phyloP scores from a whole-genome alignment of 352 stramenopile species.

The Pythium graminicola region DNA sequence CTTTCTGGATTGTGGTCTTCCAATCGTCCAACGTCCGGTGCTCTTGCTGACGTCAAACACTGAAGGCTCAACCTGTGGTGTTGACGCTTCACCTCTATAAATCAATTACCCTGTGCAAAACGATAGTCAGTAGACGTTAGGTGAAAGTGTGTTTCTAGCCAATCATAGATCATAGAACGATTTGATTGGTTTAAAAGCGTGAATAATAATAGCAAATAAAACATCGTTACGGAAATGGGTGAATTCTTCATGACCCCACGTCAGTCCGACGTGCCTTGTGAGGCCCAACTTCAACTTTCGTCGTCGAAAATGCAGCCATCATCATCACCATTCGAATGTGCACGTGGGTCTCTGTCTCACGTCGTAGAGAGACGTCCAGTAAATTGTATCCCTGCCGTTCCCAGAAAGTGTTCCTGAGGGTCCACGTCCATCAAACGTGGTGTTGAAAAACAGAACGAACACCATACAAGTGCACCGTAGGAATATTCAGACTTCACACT shows the following conservation, averaged over 20 bases:
- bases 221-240: neutral
- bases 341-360: too few species aligned
- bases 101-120: neutral
- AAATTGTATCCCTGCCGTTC: too few species aligned
- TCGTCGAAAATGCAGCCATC: neutral
- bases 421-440: too few species aligned
- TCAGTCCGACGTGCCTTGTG: neutral
- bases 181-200: neutral
- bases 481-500: too few species aligned
- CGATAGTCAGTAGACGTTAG: neutral
- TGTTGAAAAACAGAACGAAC: too few species aligned
- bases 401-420: too few species aligned
- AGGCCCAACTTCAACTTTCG: constrained; percentile 7
- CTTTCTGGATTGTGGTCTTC: constrained; percentile 7
- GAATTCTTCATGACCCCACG: neutral
- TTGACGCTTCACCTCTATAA: neutral
- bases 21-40: constrained; percentile 2
- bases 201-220: too few species aligned
- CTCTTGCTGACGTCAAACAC: constrained; percentile 23
- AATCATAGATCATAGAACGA: constrained; percentile 1
- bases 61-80: neutral
- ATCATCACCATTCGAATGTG: neutral
- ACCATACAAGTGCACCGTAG: too few species aligned
- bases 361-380: too few species aligned
- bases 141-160: constrained; percentile 11